Evolutionary conservation across 108 stramenopile species (phyloP).

Genomic region (Fragilaria crotonensis): DNA sequence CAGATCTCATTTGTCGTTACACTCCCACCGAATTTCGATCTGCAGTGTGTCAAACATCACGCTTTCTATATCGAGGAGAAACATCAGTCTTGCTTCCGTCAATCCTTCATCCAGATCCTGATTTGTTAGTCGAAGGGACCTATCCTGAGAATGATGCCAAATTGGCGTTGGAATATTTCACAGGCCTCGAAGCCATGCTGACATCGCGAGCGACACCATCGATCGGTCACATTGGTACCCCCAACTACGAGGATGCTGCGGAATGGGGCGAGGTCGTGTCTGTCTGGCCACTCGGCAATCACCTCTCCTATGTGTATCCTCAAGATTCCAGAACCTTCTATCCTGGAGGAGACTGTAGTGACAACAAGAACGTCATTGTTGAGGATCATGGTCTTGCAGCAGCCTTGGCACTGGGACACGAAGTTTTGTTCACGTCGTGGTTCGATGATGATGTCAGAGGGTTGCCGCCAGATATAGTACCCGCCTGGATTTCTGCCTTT

Average conservation of each 20-base stretch:
- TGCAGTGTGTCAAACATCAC: neutral
- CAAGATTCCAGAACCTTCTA: slow-evolving; percentile 12
- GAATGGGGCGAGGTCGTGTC: slow-evolving; percentile 26
- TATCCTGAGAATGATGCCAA: slow-evolving; percentile 13
- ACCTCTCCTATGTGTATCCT: slow-evolving; percentile 24
- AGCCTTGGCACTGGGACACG: slow-evolving; percentile 5
- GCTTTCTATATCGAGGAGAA: neutral
- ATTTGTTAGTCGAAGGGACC: slow-evolving; percentile 25
- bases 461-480: neutral
- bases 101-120: slow-evolving; percentile 11
- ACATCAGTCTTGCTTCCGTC: too few species aligned
- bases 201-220: slow-evolving; percentile 12
- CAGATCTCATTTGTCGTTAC: neutral
- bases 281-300: slow-evolving; percentile 21
- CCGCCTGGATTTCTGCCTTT: neutral
- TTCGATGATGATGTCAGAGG: neutral
- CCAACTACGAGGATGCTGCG: slow-evolving; percentile 14
- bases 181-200: slow-evolving; percentile 9
- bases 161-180: slow-evolving; percentile 21
- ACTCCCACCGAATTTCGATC: neutral
- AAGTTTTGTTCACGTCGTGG: slow-evolving; percentile 18
- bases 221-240: slow-evolving; percentile 29
- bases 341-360: too few species aligned
- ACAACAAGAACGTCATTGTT: neutral
- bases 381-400: neutral